Conservation (phyloP, 2,329 filamentous ascomycete species). For the Clarireedia homoeocarpa region DNA sequence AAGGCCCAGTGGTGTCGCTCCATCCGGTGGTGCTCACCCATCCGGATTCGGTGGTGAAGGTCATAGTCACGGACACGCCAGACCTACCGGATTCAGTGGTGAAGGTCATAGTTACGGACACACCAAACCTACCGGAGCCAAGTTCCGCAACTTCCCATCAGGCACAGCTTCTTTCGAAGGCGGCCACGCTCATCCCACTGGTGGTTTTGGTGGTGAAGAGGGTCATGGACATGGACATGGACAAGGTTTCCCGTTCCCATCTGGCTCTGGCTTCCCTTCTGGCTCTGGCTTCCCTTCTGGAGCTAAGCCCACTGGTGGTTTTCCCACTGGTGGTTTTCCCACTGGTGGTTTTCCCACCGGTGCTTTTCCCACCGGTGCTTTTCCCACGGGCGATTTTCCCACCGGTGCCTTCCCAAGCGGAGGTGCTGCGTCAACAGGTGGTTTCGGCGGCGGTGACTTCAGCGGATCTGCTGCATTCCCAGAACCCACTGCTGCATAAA, state of each 20-base stretch:
- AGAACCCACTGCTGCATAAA: background rate
- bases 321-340: background rate
- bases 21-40: background rate
- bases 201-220: background rate
- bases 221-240: background rate
- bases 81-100: background rate
- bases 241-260: background rate
- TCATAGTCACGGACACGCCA: background rate
- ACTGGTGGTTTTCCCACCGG: no score
- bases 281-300: no score
- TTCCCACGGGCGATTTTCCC: no score
- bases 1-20: background rate
- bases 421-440: background rate
- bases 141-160: background rate
- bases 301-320: background rate
- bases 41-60: background rate
- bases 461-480: background rate
- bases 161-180: background rate
- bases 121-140: background rate
- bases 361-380: no score
- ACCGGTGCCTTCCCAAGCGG: background rate
- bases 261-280: background rate
- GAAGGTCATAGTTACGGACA: background rate
- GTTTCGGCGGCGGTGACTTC: background rate
- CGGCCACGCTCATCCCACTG: background rate